A percentile compares a stretch with the other conserved stretches of the same genome.
phyloP scores from a whole-genome alignment of 768 basidiomycete genomes.

The Russula ochroleuca region DNA sequence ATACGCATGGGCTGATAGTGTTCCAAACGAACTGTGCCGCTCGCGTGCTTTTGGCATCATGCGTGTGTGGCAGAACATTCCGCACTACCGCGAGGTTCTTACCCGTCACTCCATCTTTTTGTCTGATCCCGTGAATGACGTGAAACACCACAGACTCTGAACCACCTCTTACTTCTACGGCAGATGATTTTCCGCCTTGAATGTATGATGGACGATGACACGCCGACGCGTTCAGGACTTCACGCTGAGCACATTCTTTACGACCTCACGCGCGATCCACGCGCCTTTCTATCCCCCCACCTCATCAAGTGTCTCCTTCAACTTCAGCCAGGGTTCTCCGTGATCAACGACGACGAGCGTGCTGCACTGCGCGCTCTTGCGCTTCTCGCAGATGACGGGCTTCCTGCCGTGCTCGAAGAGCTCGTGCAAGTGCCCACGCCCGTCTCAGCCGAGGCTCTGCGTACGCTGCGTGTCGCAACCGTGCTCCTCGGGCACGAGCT shows the following conservation, averaged over 20 bases:
- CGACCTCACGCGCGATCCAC: constrained; percentile 57
- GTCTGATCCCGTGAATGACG: constrained; percentile 1
- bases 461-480: constrained; percentile 59
- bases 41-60: constrained; percentile 61
- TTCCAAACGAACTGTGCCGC: constrained; percentile 59
- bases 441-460: constrained; percentile 47
- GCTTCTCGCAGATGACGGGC: constrained; percentile 62
- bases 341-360: constrained; percentile 57
- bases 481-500: constrained; percentile 54
- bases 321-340: constrained; percentile 55
- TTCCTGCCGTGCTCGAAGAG: constrained; percentile 60
- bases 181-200: constrained; percentile 69
- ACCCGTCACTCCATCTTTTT: neutral
- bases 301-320: constrained; percentile 56
- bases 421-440: constrained; percentile 49
- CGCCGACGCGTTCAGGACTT: constrained; percentile 58
- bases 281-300: constrained; percentile 53
- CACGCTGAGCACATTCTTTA: constrained; percentile 66
- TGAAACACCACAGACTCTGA: constrained; percentile 52
- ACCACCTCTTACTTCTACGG: constrained; percentile 64
- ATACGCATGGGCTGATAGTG: constrained; percentile 77
- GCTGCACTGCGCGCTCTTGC: constrained; percentile 58
- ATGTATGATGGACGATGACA: constrained; percentile 63
- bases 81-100: constrained; percentile 68
- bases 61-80: constrained; percentile 59